Percentiles rank a stretch among this genome's conserved stretches.
Conservation (phyloP, 139 green algal genomes). For the Micromonas commoda region DNA sequence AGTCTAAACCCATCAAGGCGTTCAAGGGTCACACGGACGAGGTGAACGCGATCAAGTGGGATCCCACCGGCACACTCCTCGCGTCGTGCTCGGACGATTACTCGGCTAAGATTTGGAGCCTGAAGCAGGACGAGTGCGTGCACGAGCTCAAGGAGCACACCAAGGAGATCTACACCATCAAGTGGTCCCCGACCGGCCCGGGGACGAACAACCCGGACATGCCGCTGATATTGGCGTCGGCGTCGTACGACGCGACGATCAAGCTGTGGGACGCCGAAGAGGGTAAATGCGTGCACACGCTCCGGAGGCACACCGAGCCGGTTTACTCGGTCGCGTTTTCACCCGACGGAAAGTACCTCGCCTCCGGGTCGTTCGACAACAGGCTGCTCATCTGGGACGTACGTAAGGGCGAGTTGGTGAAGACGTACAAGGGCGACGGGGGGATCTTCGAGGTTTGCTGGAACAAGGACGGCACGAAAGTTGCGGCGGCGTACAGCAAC, state of each 20-base stretch:
- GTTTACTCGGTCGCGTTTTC: constrained; percentile 79
- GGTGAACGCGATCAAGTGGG: constrained; percentile 87
- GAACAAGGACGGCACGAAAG: constrained; percentile 55
- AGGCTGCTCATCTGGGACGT: constrained; percentile 69
- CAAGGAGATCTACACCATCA: constrained; percentile 85
- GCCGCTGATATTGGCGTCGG: constrained; percentile 62
- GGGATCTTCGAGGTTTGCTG: constrained; percentile 84
- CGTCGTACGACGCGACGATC: constrained; percentile 76
- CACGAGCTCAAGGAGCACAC: constrained; percentile 60
- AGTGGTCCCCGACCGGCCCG: constrained; percentile 63
- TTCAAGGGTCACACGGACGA: constrained; percentile 77
- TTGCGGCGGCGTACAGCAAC: constrained; percentile 73
- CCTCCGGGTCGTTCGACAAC: constrained; percentile 67
- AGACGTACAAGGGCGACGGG: constrained; percentile 55
- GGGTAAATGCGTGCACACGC: constrained; percentile 52
- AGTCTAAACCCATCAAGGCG: constrained; percentile 55
- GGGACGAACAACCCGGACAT: constrained; percentile 54
- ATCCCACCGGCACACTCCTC: constrained; percentile 64
- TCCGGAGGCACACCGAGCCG: constrained; percentile 61
- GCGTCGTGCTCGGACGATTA: constrained; percentile 82
- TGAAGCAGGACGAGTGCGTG: constrained; percentile 48
- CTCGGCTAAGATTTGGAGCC: constrained; percentile 64
- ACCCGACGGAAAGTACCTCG: constrained; percentile 66
- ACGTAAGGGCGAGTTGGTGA: constrained; percentile 56
- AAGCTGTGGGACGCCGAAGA: constrained; percentile 77